These are phyloP conservation scores for Lycium ferocissimum DNA, from an alignment of 257 asterid species.

Conservation along the genomic window DNA sequence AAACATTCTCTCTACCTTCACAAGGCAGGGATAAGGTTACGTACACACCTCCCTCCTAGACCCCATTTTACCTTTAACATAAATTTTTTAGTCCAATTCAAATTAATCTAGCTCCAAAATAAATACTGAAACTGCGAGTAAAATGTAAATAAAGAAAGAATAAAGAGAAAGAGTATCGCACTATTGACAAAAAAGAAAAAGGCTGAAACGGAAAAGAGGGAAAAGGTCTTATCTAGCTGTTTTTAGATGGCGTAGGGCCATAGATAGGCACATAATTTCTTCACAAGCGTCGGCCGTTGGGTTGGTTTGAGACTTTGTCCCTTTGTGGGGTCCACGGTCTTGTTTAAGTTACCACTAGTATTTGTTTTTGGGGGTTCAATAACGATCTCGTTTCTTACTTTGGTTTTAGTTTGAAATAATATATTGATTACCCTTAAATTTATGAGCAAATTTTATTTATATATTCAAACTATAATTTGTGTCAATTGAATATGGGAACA, in stretches of 20 bases:
- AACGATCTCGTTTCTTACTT: no score
- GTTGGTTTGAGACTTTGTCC: not conserved
- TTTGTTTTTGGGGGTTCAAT: no score
- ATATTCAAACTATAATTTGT: no score
- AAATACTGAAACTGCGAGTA: accelerated
- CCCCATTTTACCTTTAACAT: not conserved
- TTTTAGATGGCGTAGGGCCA: not conserved
- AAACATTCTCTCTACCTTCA: no score
- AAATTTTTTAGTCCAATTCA: not conserved
- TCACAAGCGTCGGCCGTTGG: not conserved
- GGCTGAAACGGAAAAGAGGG: not conserved
- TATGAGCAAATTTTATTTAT: no score
- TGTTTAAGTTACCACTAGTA: no score
- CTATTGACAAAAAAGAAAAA: not conserved
- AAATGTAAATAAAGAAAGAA: not conserved
- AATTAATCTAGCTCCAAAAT: accelerated
- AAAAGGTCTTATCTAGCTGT: not conserved
- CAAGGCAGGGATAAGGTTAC: no score
- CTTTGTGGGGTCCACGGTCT: not conserved
- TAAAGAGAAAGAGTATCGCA: not conserved
- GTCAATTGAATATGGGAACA: no score
- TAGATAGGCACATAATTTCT: not conserved
- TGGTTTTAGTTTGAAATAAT: no score
- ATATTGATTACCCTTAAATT: no score
- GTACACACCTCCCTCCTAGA: no score